Conservation (phyloP, 352 stramenopile genomes). For the Peronosclerospora sorghi region DNA sequence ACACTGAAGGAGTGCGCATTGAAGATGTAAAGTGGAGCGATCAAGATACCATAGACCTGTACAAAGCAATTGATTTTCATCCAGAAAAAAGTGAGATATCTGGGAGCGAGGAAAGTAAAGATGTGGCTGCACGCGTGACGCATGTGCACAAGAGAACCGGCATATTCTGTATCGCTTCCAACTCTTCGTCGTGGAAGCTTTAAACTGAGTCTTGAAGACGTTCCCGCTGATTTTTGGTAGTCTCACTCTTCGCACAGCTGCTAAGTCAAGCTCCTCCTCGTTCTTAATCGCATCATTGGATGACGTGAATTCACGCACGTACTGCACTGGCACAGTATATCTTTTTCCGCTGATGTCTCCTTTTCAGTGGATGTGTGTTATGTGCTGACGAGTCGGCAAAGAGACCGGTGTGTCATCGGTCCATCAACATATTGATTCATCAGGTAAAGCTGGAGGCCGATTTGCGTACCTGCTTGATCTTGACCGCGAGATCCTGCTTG, state of each 20-base stretch:
- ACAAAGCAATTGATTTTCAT: conserved; percentile 77
- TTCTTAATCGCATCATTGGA: conserved; percentile 42
- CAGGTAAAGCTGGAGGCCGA: no score
- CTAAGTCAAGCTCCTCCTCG: conserved; percentile 6
- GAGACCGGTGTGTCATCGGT: no score
- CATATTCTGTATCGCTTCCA: conserved; percentile 79
- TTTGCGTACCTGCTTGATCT: no score
- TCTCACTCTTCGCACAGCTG: conserved; percentile 4
- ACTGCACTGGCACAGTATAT: no score
- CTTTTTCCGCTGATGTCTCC: no score
- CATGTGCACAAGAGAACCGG: conserved; percentile 28
- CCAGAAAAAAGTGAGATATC: conserved; percentile 22
- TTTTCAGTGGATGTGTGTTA: no score
- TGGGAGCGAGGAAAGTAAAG: conserved; percentile 15
- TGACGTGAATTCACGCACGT: conserved; percentile 57
- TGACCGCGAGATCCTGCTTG: no score
- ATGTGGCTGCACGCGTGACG: conserved; percentile 12
- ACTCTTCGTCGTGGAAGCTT: conserved; percentile 50
- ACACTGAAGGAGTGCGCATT: conserved; percentile 9
- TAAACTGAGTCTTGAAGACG: conserved; percentile 32
- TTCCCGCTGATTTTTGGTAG: conserved; percentile 6
- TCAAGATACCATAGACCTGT: conserved; percentile 72
- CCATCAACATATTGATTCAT: no score
- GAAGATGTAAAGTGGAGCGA: conserved; percentile 73
- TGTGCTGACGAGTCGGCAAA: no score